Base-by-base conservation (phyloP, 2,329 filamentous ascomycete species). In the Fusarium sp. region DNA sequence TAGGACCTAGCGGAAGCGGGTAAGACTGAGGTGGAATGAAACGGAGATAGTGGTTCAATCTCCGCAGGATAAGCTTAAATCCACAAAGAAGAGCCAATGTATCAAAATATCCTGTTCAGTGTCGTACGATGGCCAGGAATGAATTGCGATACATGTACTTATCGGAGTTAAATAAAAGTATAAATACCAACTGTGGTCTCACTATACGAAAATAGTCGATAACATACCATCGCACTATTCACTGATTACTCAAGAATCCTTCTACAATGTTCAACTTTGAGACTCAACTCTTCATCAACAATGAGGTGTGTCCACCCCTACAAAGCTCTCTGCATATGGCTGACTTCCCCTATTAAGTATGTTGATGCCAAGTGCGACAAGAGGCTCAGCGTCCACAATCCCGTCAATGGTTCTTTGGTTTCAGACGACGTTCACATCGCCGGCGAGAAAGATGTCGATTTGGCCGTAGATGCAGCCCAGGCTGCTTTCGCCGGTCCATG, bases 221-320 rank as follows among this genome's bases (percentile, higher is more conserved):
- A 49, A n/a, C 11, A 37, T 8, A 28, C 7, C 16, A 30, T 2
- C 9, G 5, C 7, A 8, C 9, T 40, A 28, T 6, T 9, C 6
- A 20, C 6, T 12, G 8, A 11, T 8, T 11, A 38, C n/a, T n/a
- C 7, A 5, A 20, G 3, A 4, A 15, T 1, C 16, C 34, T 4
- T 40, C 10, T 34, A 51, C 8, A n/a, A 51, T 51, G 47, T 11
- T 34, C 23, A 51, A 16, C 23, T 51, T 51, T 5, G 47, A 51
- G 10, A 51, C 47, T 8, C 34, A 38, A 16, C 52, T 56, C 8
- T 56, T 56, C 18, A 56, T 56, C 26, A 56, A 56, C 18, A 56
- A 56, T 9, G 26, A 56, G 18, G 52, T 40, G 23, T 2, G 38
- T 11, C 3, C 6, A 23, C 8, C 11, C 8, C 2, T 33, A 2